A percentile compares a stretch with the other conserved stretches of the same genome.
phyloP scores from a whole-genome alignment of 805 yeast species.

The Metschnikowia reukaufii region DNA sequence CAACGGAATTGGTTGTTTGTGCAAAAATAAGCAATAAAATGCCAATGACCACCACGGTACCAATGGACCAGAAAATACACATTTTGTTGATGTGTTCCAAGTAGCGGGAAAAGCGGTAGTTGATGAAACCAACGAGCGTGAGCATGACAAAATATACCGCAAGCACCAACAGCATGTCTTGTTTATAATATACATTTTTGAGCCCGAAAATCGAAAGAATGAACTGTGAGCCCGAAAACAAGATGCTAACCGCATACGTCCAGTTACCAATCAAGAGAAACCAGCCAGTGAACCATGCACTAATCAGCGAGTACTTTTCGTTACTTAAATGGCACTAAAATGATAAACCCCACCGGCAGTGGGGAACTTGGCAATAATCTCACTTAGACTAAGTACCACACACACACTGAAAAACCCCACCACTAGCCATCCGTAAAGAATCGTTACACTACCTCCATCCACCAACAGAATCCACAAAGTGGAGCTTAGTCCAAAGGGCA shows the following conservation, averaged over 20 bases:
- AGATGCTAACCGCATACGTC: slow-evolving; percentile 72
- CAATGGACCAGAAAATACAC: slow-evolving; percentile 75
- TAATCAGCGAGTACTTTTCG: slow-evolving; percentile 51
- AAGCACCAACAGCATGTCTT: slow-evolving; percentile 56
- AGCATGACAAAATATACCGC: slow-evolving; percentile 57
- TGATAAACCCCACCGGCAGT: slow-evolving; percentile 77
- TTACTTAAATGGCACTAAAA: slow-evolving; percentile 67
- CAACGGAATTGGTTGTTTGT: slow-evolving; percentile 56
- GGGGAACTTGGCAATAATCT: slow-evolving; percentile 74
- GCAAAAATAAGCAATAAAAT: slow-evolving; percentile 59
- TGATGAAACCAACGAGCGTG: slow-evolving; percentile 59
- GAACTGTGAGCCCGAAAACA: slow-evolving; percentile 76
- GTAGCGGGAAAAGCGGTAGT: slow-evolving; percentile 57
- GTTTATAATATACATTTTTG: slow-evolving; percentile 56
- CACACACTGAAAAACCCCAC: slow-evolving; percentile 63
- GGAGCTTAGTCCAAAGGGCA: slow-evolving; percentile 74
- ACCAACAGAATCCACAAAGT: slow-evolving; percentile 69
- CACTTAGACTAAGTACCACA: slow-evolving; percentile 72
- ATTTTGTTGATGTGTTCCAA: slow-evolving; percentile 64
- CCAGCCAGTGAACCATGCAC: slow-evolving; percentile 83
- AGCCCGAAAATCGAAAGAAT: slow-evolving; percentile 66
- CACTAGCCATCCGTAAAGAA: slow-evolving; percentile 70
- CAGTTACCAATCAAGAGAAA: slow-evolving; percentile 70
- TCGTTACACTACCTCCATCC: slow-evolving; percentile 77
- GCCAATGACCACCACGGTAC: slow-evolving; percentile 68